Evolutionary conservation across 495 filamentous ascomycete species (phyloP), one percentile per base, ranked within the genome.

Genomic region (Penicillium lagena): DNA sequence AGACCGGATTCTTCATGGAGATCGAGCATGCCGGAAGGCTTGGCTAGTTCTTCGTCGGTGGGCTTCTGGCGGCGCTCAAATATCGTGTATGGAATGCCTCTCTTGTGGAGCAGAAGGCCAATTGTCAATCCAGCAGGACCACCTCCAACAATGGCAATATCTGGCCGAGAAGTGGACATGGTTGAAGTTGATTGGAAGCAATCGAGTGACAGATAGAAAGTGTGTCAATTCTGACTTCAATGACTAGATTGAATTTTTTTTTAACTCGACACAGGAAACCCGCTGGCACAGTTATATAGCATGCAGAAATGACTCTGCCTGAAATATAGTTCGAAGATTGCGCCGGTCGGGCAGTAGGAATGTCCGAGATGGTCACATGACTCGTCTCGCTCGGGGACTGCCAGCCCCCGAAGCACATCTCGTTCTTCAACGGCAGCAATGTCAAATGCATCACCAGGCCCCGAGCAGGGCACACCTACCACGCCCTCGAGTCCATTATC

Each of bases 101-200:
- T 54, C 22, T 52, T 48, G 40, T 75, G 63, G 9, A 85, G 70
- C 32, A 85, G 62, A 35, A 68, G 64, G n/a, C 73, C 77, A 9
- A 83, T 68, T 4, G 73, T 76, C 13, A 79, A 65, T 17, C 81
- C 80, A 4, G 66, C 71, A 14, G 79, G 80, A 5, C 80, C 81
- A 34, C 60, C 78, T 48, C 79, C 78, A 30, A 80, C 60, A 49
- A 82, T 79, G 31, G 78, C 78, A 35, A 82, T 76, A 40, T 33
- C 58, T 38, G 63, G 59, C 34, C 9, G 32, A 34, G 32, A 34
- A 34, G n/a, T 34, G 4, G n/a, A 34, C 10, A 34, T 10, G 9
- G 3, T 34, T 10, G 32, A 10, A 11, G 32, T 6, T 34, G 32
- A 34, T 34, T 6, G 6, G 32, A 12, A 11, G 32, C 1, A 12